Evolutionary conservation across 2,329 filamentous ascomycete genomes (phyloP).

Genomic region (Diaporthe sp.): DNA sequence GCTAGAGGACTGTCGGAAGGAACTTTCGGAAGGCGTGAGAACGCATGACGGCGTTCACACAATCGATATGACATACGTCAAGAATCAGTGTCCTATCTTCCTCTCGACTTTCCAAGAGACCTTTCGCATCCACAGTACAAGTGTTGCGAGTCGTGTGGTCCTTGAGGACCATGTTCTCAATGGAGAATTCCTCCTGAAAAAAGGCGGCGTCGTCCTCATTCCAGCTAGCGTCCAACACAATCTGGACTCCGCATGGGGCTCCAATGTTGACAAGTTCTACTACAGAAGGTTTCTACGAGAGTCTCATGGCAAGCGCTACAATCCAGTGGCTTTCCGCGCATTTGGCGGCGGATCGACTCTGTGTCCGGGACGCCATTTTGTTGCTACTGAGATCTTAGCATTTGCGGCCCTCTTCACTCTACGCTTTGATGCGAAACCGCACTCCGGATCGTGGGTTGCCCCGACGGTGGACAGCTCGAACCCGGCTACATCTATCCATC

Average conservation of each 20-base stretch:
- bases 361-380: not conserved
- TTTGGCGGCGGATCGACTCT: not conserved
- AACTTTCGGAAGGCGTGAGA: slow-evolving; percentile 20
- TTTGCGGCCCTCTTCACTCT: slow-evolving; percentile 45
- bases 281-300: not conserved
- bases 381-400: slow-evolving; percentile 43
- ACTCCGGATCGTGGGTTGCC: slow-evolving; percentile 10
- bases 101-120: slow-evolving; percentile 49
- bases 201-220: not conserved
- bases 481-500: slow-evolving; percentile 7
- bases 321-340: not conserved
- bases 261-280: not conserved
- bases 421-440: slow-evolving; percentile 43
- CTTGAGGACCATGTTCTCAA: not conserved
- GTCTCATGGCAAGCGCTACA: not conserved
- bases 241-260: not conserved
- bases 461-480: slow-evolving; percentile 1
- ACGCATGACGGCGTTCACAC: not conserved
- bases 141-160: not conserved
- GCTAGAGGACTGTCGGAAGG: slow-evolving; percentile 48
- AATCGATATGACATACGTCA: slow-evolving; percentile 45
- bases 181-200: not conserved
- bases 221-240: not conserved
- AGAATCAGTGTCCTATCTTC: slow-evolving; percentile 46
- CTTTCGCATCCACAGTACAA: slow-evolving; percentile 46